phyloP scores from a whole-genome alignment of 2,329 filamentous ascomycete species.

The Botrytis deweyae region DNA sequence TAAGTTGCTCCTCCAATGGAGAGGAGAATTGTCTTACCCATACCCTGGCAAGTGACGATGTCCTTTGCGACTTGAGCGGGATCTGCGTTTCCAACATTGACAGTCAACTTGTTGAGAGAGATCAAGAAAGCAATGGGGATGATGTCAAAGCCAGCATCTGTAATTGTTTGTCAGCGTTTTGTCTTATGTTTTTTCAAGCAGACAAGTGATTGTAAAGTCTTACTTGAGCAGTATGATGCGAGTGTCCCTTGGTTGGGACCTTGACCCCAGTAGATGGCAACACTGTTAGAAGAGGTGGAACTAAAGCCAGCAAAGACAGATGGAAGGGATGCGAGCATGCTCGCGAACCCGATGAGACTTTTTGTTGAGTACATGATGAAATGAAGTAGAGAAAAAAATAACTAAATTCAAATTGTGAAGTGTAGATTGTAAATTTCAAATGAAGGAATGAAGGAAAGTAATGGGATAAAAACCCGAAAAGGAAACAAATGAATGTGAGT shows the following conservation, averaged over 20 bases:
- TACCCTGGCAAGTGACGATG: constrained; percentile 21
- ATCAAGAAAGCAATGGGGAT: constrained; percentile 17
- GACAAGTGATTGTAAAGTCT: not conserved
- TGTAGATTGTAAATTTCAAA: constrained; percentile 2
- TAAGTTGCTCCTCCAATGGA: constrained; percentile 72
- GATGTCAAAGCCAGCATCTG: constrained; percentile 14
- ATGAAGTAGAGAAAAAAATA: constrained; percentile 6
- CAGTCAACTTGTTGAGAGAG: constrained; percentile 12
- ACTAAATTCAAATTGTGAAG: not conserved
- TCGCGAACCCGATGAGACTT: constrained; percentile 16
- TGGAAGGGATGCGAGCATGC: constrained; percentile 29
- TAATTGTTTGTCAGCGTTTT: not conserved
- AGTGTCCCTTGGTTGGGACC: constrained; percentile 18
- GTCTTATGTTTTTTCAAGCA: not conserved
- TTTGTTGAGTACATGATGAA: constrained; percentile 23
- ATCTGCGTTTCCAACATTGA: constrained; percentile 22
- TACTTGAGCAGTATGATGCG: constrained; percentile 23
- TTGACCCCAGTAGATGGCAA: constrained; percentile 65
- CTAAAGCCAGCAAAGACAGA: constrained; percentile 44
- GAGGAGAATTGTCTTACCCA: constrained; percentile 65
- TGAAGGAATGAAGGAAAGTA: constrained; percentile 21
- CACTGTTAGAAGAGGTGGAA: constrained; percentile 47
- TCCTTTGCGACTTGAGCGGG: constrained; percentile 17
- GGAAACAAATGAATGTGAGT: constrained; percentile 18
- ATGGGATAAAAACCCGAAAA: constrained; percentile 20